A percentile compares a stretch with the other conserved stretches of the same genome.
phyloP scores from a whole-genome alignment of 805 yeast species.

The Debaryomyces castellii region DNA sequence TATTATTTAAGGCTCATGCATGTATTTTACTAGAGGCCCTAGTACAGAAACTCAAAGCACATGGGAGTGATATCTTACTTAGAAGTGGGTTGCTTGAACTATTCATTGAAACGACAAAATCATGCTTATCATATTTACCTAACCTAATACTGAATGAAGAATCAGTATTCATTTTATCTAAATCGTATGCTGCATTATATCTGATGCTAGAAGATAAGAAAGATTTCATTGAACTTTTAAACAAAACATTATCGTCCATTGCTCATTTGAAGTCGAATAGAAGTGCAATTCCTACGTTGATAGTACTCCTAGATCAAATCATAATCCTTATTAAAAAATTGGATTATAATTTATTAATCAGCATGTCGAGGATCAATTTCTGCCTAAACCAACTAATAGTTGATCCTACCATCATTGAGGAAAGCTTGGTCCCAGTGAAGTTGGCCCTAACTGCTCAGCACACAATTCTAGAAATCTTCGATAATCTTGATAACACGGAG shows the following conservation, averaged over 20 bases:
- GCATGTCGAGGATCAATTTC: constrained; percentile 27
- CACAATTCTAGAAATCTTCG: constrained; percentile 13
- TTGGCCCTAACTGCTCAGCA: constrained; percentile 23
- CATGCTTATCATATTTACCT: constrained; percentile 28
- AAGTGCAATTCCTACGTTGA: constrained; percentile 9
- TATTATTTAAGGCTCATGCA: constrained; percentile 25
- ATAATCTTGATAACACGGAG: constrained; percentile 13
- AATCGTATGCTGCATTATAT: constrained; percentile 21
- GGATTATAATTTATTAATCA: constrained; percentile 17
- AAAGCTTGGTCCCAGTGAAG: constrained; percentile 11
- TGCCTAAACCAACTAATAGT: constrained; percentile 29
- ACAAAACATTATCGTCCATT: constrained; percentile 22
- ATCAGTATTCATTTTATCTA: constrained; percentile 17
- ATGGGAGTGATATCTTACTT: constrained; percentile 7
- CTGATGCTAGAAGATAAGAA: constrained; percentile 7
- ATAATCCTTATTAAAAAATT: constrained; percentile 9
- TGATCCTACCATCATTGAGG: constrained; percentile 27
- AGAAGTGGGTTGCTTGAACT: constrained; percentile 26
- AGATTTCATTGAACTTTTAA: constrained; percentile 22
- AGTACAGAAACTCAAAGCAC: constrained; percentile 5
- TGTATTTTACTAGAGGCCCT: constrained; percentile 17
- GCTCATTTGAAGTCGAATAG: constrained; percentile 17
- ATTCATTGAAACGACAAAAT: constrained; percentile 23
- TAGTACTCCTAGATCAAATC: constrained; percentile 18
- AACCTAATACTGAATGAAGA: constrained; percentile 21